Conservation (phyloP, 1,284 basidiomycete species). For the Malassezia caprae region DNA sequence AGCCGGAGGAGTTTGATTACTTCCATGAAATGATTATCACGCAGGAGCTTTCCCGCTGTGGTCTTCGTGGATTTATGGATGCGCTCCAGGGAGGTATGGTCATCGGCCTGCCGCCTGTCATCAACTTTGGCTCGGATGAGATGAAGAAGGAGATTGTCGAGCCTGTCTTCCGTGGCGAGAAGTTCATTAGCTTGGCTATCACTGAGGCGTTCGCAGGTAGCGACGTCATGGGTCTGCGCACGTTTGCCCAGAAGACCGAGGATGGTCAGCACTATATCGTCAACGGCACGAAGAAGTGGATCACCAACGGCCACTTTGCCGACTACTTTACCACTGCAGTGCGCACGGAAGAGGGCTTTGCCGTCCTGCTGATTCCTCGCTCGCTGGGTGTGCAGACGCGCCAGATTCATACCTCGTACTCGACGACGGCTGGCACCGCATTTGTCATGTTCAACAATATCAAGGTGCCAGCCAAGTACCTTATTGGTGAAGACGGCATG, state of each 20-base stretch:
- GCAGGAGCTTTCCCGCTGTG: constrained; percentile 70
- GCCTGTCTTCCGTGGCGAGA: constrained; percentile 69
- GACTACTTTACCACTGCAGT: constrained; percentile 53
- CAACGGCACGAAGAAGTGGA: constrained; percentile 59
- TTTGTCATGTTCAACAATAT: constrained; percentile 81
- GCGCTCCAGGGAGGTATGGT: constrained; percentile 50
- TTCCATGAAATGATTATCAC: constrained; percentile 72
- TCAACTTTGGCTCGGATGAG: constrained; percentile 71
- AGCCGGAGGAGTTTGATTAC: constrained; percentile 76
- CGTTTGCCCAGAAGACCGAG: constrained; percentile 67
- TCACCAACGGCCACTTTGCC: constrained; percentile 66
- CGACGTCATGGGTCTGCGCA: constrained; percentile 61
- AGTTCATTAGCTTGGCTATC: constrained; percentile 72
- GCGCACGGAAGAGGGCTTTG: constrained; percentile 62
- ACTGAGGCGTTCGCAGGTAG: constrained; percentile 84
- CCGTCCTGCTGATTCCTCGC: constrained; percentile 63
- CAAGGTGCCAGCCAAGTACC: constrained; percentile 72
- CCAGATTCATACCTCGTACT: constrained; percentile 58
- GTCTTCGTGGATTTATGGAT: constrained; percentile 56
- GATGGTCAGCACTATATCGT: constrained; percentile 59
- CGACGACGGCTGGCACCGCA: constrained; percentile 56
- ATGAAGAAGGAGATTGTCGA: constrained; percentile 68
- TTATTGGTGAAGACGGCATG: constrained; percentile 69
- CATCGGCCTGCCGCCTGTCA: constrained; percentile 52
- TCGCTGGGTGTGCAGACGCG: constrained; percentile 61